Percentiles rank a stretch among this genome's conserved stretches.
Evolutionary conservation across 1,284 basidiomycete genomes (phyloP).

Genomic region (Marasmius sp.): DNA sequence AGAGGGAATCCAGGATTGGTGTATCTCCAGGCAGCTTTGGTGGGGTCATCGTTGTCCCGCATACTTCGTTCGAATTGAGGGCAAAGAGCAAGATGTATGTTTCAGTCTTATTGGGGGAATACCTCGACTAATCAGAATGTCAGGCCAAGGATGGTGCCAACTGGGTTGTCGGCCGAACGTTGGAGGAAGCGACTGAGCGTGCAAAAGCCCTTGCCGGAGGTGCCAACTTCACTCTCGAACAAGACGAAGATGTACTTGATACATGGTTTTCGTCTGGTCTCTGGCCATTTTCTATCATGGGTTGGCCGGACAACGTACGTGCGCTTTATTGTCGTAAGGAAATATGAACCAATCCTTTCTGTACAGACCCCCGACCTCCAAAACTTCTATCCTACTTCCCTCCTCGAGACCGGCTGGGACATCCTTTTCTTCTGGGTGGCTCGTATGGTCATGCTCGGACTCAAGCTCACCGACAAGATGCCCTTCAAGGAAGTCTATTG

Average conservation of each 20-base stretch:
- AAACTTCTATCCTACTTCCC: slow-evolving; percentile 84
- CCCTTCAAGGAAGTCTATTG: slow-evolving; percentile 98
- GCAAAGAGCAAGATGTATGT: slow-evolving; percentile 69
- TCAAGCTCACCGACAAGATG: slow-evolving; percentile 87
- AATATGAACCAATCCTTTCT: slow-evolving; percentile 1
- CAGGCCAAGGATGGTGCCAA: slow-evolving; percentile 71
- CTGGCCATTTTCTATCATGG: slow-evolving; percentile 98
- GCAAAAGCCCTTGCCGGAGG: slow-evolving; percentile 76
- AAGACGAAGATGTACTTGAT: slow-evolving; percentile 98
- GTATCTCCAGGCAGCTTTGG: slow-evolving; percentile 98
- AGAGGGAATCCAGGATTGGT: slow-evolving; percentile 98
- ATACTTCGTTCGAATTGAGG: slow-evolving; percentile 90
- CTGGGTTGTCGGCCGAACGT: slow-evolving; percentile 90
- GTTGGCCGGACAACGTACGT: slow-evolving; percentile 89
- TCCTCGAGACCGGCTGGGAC: slow-evolving; percentile 99
- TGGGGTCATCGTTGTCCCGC: slow-evolving; percentile 98
- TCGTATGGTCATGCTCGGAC: slow-evolving; percentile 94
- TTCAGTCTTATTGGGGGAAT: background rate
- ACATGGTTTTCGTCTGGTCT: slow-evolving; percentile 99
- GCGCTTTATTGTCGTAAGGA: background rate
- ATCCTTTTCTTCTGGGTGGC: slow-evolving; percentile 99
- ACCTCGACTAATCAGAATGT: background rate
- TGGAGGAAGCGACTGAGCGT: slow-evolving; percentile 80
- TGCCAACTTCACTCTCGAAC: slow-evolving; percentile 77
- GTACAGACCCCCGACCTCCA: slow-evolving; percentile 69